These are phyloP conservation scores for Colletotrichum gloeosporioides DNA, from an alignment of 2,329 filamentous ascomycete species.

Conservation along the genomic window DNA sequence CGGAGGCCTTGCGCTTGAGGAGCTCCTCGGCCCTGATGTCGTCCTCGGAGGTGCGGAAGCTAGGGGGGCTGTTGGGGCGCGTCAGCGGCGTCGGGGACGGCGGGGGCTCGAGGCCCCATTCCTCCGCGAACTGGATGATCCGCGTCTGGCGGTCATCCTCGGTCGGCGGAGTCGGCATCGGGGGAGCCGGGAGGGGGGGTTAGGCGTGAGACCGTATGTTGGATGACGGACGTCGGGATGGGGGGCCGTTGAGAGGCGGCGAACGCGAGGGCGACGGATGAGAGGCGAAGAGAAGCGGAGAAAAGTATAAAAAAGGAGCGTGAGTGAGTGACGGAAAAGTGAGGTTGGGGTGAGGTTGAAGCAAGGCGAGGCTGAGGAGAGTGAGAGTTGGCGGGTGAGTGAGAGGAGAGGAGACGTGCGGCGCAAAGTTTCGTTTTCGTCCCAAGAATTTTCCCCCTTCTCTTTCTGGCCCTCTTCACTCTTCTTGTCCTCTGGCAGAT, in stretches of 20 bases:
- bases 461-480: background rate
- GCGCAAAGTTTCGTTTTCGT: conserved; percentile 22
- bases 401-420: conserved; percentile 15
- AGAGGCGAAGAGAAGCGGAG: background rate
- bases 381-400: background rate
- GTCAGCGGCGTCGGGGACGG: conserved; percentile 43
- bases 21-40: conserved; percentile 60
- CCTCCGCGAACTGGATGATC: conserved; percentile 54
- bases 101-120: conserved; percentile 54
- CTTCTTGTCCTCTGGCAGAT: background rate
- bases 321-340: background rate
- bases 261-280: background rate
- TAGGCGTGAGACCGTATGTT: conserved; percentile 1
- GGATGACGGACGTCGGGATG: background rate
- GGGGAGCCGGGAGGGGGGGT: background rate
- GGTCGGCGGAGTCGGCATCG: conserved; percentile 18
- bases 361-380: background rate
- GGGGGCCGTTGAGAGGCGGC: background rate
- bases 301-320: background rate
- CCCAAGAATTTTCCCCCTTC: background rate
- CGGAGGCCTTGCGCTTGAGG: conserved; percentile 46
- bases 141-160: conserved; percentile 47
- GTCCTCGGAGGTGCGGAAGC: conserved; percentile 52
- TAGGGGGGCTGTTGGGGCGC: conserved; percentile 46
- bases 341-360: background rate